Percentiles rank a stretch among this genome's conserved stretches.
phyloP scores from a whole-genome alignment of 306 rosid genomes.

The Lathyrus sativus region DNA sequence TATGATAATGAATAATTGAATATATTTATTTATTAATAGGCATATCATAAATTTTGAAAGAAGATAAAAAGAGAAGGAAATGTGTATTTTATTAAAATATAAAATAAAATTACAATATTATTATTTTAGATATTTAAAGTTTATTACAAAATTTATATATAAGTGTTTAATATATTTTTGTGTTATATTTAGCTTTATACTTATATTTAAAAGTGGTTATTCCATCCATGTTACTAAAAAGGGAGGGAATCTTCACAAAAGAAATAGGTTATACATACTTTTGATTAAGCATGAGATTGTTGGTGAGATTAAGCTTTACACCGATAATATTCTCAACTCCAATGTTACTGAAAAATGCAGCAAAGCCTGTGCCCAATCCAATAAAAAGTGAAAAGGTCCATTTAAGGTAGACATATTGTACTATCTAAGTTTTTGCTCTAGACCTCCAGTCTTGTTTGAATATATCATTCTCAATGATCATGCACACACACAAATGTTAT shows the following conservation, averaged over 20 bases:
- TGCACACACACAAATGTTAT: slow-evolving; percentile 3
- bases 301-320: slow-evolving; percentile 63
- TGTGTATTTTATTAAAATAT: too few species aligned
- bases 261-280: slow-evolving; percentile 42
- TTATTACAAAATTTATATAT: too few species aligned
- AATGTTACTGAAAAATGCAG: slow-evolving; percentile 71
- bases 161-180: too few species aligned
- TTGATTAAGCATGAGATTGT: slow-evolving; percentile 54
- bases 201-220: slow-evolving; percentile 34
- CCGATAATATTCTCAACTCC: slow-evolving; percentile 86
- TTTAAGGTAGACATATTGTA: slow-evolving; percentile 60
- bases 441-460: slow-evolving; percentile 84
- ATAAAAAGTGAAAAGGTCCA: slow-evolving; percentile 76
- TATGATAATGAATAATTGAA: too few species aligned
- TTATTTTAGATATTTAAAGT: too few species aligned
- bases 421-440: slow-evolving; percentile 53
- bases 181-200: too few species aligned
- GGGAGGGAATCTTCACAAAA: not conserved
- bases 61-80: too few species aligned
- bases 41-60: too few species aligned
- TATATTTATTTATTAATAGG: too few species aligned
- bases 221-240: not conserved
- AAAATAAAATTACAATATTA: too few species aligned
- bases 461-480: slow-evolving; percentile 77
- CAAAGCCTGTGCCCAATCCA: slow-evolving; percentile 70